These are phyloP conservation scores for Rhipidocladum racemiflorum DNA, from an alignment of 176 grass and related monocot species.

Conservation along the genomic window DNA sequence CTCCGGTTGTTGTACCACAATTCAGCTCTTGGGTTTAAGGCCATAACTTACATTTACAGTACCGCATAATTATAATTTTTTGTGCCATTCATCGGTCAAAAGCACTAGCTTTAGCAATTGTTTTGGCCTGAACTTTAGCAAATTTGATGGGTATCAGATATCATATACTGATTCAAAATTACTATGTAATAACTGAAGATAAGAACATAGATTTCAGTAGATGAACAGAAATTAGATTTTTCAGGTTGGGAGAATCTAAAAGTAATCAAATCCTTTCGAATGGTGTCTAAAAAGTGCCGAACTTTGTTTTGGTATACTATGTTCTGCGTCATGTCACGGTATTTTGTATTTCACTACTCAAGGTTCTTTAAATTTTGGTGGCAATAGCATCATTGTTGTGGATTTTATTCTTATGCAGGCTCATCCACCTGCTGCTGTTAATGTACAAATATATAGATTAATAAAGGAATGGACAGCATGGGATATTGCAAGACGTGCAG, in stretches of 20 bases:
- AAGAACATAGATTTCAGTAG: not conserved
- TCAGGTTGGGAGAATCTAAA: not conserved
- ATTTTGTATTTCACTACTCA: not conserved
- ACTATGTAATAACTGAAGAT: not conserved
- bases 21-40: not conserved
- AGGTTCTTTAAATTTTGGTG: not conserved
- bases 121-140: not conserved
- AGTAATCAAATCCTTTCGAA: not conserved
- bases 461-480: slow-evolving; percentile 99
- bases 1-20: not conserved
- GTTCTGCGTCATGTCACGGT: not conserved
- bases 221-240: not conserved
- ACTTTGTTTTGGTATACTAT: slow-evolving; percentile 17
- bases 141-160: not conserved
- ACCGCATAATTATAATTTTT: not conserved
- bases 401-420: slow-evolving; percentile 44
- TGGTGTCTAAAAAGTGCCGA: not conserved
- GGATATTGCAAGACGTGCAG: slow-evolving; percentile 96
- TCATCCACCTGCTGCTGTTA: slow-evolving; percentile 88
- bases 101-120: not conserved
- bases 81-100: not conserved
- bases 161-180: not conserved
- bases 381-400: slow-evolving; percentile 4
- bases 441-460: slow-evolving; percentile 98
- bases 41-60: not conserved